These are phyloP conservation scores for Plasmodium chabaudi DNA, from an alignment of 169 alveolate genomes.

Conservation along the genomic window DNA sequence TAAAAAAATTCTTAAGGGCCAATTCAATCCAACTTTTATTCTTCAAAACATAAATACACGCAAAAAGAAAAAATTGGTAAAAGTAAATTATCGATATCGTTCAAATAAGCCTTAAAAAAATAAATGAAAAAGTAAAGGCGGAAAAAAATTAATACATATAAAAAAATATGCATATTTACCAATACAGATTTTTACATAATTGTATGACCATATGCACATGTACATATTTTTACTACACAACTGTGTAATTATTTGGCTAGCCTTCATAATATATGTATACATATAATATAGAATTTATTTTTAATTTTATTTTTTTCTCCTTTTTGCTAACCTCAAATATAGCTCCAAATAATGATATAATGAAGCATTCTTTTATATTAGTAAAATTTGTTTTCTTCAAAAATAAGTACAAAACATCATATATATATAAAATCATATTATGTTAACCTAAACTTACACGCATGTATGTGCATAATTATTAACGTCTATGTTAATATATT, in stretches of 20 bases:
- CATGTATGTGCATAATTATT: not conserved
- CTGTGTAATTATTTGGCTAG: too few relatives aligned
- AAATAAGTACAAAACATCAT: not conserved
- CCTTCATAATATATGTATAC: too few relatives aligned
- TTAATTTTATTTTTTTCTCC: constrained; percentile 6
- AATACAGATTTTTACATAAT: not conserved
- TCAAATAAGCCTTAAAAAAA: constrained; percentile 53
- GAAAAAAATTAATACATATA: not conserved
- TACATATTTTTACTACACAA: too few relatives aligned
- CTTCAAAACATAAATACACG: constrained; percentile 54
- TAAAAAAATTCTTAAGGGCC: not conserved
- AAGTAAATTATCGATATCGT: constrained; percentile 54
- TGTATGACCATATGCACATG: too few relatives aligned
- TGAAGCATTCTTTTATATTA: constrained; percentile 4
- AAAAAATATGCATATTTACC: constrained; percentile 12
- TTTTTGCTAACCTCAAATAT: constrained; percentile 39
- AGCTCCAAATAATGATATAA: constrained; percentile 48
- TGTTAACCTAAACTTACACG: too few relatives aligned
- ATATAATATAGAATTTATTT: not conserved
- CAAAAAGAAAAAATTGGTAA: constrained; percentile 49
- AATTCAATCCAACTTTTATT: constrained; percentile 14
- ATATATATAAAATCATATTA: not conserved
- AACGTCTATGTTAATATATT: not conserved
- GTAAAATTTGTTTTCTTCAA: not conserved
- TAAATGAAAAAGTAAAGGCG: constrained; percentile 14